phyloP scores from a whole-genome alignment of 208 protist genomes.

The Wallacemonas sp. region DNA sequence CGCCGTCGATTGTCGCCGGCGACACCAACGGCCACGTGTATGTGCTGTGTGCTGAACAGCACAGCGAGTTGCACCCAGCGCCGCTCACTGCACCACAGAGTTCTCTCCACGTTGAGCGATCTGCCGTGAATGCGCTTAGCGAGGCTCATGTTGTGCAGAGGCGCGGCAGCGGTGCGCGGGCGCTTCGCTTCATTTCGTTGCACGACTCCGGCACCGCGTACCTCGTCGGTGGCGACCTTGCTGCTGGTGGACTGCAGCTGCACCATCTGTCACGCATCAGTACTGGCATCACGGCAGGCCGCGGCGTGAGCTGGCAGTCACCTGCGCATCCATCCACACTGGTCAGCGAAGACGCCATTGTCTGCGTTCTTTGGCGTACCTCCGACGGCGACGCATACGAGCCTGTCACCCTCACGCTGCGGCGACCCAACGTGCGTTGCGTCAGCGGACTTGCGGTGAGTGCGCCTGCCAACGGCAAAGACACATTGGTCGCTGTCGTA shows the following conservation, averaged over 20 bases:
- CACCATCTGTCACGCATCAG: slow-evolving; percentile 3
- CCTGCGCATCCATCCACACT: not conserved
- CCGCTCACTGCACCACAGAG: too few relatives aligned
- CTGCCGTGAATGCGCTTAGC: slow-evolving; percentile 57
- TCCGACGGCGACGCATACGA: not conserved
- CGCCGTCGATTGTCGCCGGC: slow-evolving; percentile 31
- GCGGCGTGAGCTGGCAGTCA: slow-evolving; percentile 39
- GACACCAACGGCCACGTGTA: slow-evolving; percentile 64
- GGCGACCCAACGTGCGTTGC: slow-evolving; percentile 54
- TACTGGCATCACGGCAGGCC: slow-evolving; percentile 52
- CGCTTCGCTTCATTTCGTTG: slow-evolving; percentile 13
- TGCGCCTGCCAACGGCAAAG: not conserved
- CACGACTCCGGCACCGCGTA: slow-evolving; percentile 49
- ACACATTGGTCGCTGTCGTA: slow-evolving; percentile 19
- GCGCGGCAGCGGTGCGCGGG: too few relatives aligned
- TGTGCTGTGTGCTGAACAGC: slow-evolving; percentile 20
- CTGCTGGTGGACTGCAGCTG: slow-evolving; percentile 5
- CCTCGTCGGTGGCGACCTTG: slow-evolving; percentile 5
- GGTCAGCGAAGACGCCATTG: slow-evolving; percentile 5
- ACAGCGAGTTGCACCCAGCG: too few relatives aligned
- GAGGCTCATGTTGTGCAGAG: slow-evolving; percentile 10
- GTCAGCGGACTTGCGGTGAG: slow-evolving; percentile 53
- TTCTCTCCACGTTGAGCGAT: slow-evolving; percentile 19
- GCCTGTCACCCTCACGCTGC: not conserved
- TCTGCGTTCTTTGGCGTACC: not conserved